These are phyloP conservation scores for Cladosporium sp. DNA, from an alignment of 2,329 filamentous ascomycete species.

Conservation along the genomic window DNA sequence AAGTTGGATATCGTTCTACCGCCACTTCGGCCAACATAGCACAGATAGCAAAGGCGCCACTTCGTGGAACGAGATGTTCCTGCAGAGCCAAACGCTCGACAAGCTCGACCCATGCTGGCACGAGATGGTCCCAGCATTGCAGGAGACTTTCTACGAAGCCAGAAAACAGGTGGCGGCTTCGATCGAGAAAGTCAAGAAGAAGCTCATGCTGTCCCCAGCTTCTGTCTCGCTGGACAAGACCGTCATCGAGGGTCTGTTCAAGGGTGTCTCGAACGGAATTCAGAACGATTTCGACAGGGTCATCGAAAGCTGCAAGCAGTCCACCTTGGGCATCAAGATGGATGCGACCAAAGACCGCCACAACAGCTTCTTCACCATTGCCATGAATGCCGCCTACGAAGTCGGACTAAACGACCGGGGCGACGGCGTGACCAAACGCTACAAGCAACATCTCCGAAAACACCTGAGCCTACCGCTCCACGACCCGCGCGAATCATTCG, in stretches of 20 bases:
- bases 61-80: neutral
- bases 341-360: slow-evolving; percentile 16
- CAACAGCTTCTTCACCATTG: slow-evolving; percentile 16
- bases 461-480: neutral
- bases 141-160: neutral
- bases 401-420: neutral
- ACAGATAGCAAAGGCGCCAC: neutral
- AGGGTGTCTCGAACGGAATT: neutral
- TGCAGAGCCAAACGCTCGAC: neutral
- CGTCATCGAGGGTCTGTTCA: neutral
- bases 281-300: neutral
- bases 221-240: neutral
- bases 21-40: neutral
- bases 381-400: slow-evolving; percentile 20
- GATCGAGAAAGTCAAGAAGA: neutral
- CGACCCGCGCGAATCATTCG: neutral
- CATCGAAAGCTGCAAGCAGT: neutral
- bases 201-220: neutral
- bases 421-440: neutral
- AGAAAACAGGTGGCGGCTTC: neutral
- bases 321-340: slow-evolving; percentile 14
- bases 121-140: neutral
- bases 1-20: neutral
- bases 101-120: neutral
- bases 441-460: neutral